Conservation (phyloP, 345 rosid species). For the Dipteronia dyeriana region DNA sequence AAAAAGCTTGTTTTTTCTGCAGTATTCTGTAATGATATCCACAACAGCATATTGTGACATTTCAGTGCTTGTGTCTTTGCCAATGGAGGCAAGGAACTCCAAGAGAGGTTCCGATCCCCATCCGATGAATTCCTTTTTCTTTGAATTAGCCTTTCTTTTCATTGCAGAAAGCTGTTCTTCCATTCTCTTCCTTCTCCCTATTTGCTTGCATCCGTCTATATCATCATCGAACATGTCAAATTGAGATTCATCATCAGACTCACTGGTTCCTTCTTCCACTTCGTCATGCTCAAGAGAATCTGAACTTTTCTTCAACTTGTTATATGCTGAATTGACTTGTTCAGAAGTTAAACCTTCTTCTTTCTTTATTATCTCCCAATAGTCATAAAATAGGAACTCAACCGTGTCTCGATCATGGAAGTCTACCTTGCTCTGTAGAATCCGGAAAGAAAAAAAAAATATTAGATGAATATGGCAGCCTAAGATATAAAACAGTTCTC, state of each 20-base stretch:
- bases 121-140: constrained; percentile 40
- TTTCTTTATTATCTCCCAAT: constrained; percentile 47
- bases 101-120: constrained; percentile 56
- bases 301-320: constrained; percentile 25
- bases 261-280: constrained; percentile 22
- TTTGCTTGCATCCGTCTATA: not conserved
- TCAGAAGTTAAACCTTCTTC: constrained; percentile 35
- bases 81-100: constrained; percentile 44
- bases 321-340: constrained; percentile 31
- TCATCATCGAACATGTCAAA: constrained; percentile 23
- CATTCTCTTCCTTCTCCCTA: constrained; percentile 19
- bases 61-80: constrained; percentile 35
- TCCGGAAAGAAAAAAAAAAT: not conserved
- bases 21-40: constrained; percentile 36
- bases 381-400: constrained; percentile 44
- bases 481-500: not conserved
- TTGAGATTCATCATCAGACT: constrained; percentile 21
- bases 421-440: constrained; percentile 40
- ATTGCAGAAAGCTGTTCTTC: not conserved
- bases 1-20: constrained; percentile 38
- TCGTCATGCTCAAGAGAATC: constrained; percentile 12
- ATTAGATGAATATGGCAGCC: not conserved
- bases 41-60: constrained; percentile 39
- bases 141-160: constrained; percentile 17
- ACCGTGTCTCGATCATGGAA: constrained; percentile 36